Evolutionary conservation across 2,329 filamentous ascomycete species (phyloP), one percentile per base, ranked within the genome.

Genomic region (Macrophomina pseudophaseolina): DNA sequence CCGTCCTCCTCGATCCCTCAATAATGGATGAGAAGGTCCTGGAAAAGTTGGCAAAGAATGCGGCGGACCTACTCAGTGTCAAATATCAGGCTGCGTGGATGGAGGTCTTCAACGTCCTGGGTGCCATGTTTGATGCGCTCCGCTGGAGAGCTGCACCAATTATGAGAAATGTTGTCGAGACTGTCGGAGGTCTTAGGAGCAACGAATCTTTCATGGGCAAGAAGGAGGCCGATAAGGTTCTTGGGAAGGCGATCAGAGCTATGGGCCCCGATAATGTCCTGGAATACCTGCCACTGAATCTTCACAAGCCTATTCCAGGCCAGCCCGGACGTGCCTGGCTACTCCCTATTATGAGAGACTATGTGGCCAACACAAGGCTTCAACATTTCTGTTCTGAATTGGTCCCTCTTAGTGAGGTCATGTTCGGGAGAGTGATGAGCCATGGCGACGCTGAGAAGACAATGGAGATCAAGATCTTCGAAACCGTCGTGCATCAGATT

Each of bases 391-490:
- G 89, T 71, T 82, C 85, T 3, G 93, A 96, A 73, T 89, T 99
- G 78, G 88, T 97, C 5, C 93, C 95, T 16, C 83, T 99, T 30
- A 98, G 94, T 76, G 91, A 97, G 76, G 81, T 87, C 59, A 91
- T 99, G 84, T 97, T 94, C 78, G 92, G 98, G 76, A 89, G 87
- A 70, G 91, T 98, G 5, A 82, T 97, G 54, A 90, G 97, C 69
- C 91, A 96, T 72, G 92, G 91, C 14, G 83, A 87, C 28, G 88
- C 88, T 14, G 91, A 94, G 75, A 97, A 97, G 84, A 95, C 93
- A 0, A 94, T 97, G 86, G 93, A 98, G 77, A 87, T 95, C 75
- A 99, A 99, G 84, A 96, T 99, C 67, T 99, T 95, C 76, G 94
- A 99, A 80, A 98, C 95, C 0, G 84, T 99, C 4, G 92, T 99